Evolutionary conservation across 163 green algal species (phyloP).

Genomic region (Scenedesmus sp.): DNA sequence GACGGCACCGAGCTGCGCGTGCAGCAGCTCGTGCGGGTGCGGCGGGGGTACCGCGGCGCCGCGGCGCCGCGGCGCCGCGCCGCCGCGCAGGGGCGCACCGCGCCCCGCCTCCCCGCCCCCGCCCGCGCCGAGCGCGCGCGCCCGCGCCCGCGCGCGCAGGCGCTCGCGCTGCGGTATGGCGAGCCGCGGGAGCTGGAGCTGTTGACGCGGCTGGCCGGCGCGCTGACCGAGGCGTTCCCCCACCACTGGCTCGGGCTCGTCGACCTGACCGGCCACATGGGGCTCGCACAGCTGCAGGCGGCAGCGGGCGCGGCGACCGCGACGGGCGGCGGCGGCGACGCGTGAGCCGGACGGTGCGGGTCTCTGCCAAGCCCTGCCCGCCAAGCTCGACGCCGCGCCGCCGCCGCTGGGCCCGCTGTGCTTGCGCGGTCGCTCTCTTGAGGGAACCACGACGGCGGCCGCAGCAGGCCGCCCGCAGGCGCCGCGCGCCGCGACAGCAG

Average conservation of each 20-base stretch:
- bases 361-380: too few species aligned
- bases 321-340: background rate
- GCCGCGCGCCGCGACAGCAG: too few species aligned
- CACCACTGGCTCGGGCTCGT: slow-evolving; percentile 23
- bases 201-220: background rate
- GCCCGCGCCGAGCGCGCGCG: too few species aligned
- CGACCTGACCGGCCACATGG: background rate
- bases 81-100: too few species aligned
- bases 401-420: too few species aligned
- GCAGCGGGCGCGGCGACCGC: background rate
- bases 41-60: too few species aligned
- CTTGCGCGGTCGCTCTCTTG: too few species aligned
- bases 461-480: too few species aligned
- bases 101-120: too few species aligned
- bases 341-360: background rate
- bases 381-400: too few species aligned
- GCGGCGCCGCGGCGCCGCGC: too few species aligned
- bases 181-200: slow-evolving; percentile 7
- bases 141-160: background rate
- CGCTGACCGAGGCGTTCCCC: background rate
- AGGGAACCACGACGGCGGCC: too few species aligned
- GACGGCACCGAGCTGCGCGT: slow-evolving; percentile 13
- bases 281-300: background rate
- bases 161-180: background rate
- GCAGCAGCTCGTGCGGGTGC: slow-evolving; percentile 18